These are phyloP conservation scores for Drechslerella coelobrocha DNA, from an alignment of 2,329 filamentous ascomycete genomes.

Conservation along the genomic window DNA sequence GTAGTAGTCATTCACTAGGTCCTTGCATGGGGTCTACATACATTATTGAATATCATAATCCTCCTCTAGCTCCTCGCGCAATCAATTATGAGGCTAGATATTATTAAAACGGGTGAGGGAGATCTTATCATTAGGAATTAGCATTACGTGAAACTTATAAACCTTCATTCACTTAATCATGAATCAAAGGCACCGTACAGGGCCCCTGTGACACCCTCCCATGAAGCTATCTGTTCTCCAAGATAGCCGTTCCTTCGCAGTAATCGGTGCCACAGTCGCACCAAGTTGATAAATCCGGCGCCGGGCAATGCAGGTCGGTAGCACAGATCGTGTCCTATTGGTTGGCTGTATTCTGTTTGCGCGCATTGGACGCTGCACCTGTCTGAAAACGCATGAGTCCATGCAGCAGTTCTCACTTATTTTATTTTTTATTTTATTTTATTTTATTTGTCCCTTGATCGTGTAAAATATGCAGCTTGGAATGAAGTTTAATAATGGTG, in stretches of 20 bases:
- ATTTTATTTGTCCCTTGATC: not conserved
- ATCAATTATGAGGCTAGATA: too few species aligned
- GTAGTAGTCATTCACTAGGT: not conserved
- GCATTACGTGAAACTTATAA: too few species aligned
- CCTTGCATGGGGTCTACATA: not conserved
- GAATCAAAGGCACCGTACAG: not conserved
- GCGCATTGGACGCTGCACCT: not conserved
- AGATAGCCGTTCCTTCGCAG: not conserved
- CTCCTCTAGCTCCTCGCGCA: too few species aligned
- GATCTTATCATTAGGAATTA: too few species aligned
- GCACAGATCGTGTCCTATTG: constrained; percentile 1
- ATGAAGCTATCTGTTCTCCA: constrained; percentile 1
- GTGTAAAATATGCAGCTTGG: not conserved
- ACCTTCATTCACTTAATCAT: not conserved
- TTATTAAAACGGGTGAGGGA: too few species aligned
- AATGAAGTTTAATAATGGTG: too few species aligned
- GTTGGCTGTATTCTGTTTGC: not conserved
- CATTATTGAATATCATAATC: not conserved
- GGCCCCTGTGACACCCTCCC: not conserved
- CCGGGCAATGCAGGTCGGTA: constrained; percentile 16
- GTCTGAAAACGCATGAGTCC: not conserved
- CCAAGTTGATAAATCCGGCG: constrained; percentile 38
- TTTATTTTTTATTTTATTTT: constrained; percentile 1
- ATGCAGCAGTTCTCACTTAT: too few species aligned
- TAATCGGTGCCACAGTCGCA: constrained; percentile 31